Percentiles rank a stretch among this genome's conserved stretches.
Evolutionary conservation across 1,284 basidiomycete species (phyloP).

Genomic region (Fomes fomentarius): DNA sequence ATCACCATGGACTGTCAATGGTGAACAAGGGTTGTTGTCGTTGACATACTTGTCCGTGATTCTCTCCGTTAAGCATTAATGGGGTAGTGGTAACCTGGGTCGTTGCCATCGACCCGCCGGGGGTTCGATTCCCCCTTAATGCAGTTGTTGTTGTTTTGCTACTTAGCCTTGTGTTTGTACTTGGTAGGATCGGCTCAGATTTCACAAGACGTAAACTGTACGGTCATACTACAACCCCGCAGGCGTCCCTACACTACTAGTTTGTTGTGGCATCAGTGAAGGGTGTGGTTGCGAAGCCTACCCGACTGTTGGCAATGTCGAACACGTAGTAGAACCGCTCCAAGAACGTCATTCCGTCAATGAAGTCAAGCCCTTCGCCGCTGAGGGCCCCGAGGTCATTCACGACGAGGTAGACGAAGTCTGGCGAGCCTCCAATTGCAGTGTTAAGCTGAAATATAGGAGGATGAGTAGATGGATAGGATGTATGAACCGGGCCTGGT

Average conservation of each 20-base stretch:
- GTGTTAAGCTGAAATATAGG: slow-evolving; percentile 30
- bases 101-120: slow-evolving; percentile 61
- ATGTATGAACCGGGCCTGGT: not conserved
- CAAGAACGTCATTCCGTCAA: slow-evolving; percentile 38
- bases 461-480: not conserved
- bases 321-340: slow-evolving; percentile 72
- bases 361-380: slow-evolving; percentile 35
- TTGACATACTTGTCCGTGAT: too few relatives aligned
- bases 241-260: too few relatives aligned
- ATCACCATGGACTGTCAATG: not conserved
- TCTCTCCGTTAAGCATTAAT: slow-evolving; percentile 18
- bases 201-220: too few relatives aligned
- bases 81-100: slow-evolving; percentile 30
- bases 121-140: slow-evolving; percentile 82
- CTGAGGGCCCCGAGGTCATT: slow-evolving; percentile 25
- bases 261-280: slow-evolving; percentile 44
- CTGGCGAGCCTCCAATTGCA: slow-evolving; percentile 30
- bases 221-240: too few relatives aligned
- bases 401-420: slow-evolving; percentile 34
- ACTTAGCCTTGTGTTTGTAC: not conserved
- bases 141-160: slow-evolving; percentile 32
- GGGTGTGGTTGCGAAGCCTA: slow-evolving; percentile 49
- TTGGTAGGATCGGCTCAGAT: too few relatives aligned
- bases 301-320: slow-evolving; percentile 52
- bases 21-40: too few relatives aligned